Evolutionary conservation across 2,329 filamentous ascomycete genomes (phyloP).

Genomic region (Trichoderma brevicompactum): DNA sequence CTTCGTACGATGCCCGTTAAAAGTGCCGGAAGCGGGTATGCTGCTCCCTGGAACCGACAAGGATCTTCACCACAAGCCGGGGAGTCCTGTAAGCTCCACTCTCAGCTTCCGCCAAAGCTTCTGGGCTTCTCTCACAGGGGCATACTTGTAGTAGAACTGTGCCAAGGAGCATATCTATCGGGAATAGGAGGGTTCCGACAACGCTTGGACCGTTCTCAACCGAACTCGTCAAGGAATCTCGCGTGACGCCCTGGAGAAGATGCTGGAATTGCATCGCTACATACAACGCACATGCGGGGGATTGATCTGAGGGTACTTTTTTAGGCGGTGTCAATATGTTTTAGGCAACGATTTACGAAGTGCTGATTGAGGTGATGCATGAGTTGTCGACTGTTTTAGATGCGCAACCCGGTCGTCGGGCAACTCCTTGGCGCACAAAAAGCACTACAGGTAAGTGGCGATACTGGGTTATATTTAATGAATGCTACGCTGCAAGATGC

Average conservation of each 20-base stretch:
- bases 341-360: background rate
- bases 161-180: background rate
- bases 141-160: background rate
- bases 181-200: background rate
- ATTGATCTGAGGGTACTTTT: background rate
- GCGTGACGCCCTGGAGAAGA: background rate
- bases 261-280: background rate
- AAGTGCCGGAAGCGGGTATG: too few species aligned
- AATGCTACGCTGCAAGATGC: background rate
- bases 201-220: background rate
- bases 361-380: background rate
- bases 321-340: background rate
- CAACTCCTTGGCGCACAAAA: background rate
- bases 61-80: too few species aligned
- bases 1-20: too few species aligned
- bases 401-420: background rate
- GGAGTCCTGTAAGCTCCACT: too few species aligned
- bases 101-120: too few species aligned
- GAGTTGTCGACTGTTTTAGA: background rate
- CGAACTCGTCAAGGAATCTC: background rate
- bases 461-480: background rate
- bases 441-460: background rate
- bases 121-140: too few species aligned
- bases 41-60: too few species aligned
- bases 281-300: background rate